These are phyloP conservation scores for Talinum fruticosum DNA, from an alignment of 148 eudicot genomes.

Conservation along the genomic window DNA sequence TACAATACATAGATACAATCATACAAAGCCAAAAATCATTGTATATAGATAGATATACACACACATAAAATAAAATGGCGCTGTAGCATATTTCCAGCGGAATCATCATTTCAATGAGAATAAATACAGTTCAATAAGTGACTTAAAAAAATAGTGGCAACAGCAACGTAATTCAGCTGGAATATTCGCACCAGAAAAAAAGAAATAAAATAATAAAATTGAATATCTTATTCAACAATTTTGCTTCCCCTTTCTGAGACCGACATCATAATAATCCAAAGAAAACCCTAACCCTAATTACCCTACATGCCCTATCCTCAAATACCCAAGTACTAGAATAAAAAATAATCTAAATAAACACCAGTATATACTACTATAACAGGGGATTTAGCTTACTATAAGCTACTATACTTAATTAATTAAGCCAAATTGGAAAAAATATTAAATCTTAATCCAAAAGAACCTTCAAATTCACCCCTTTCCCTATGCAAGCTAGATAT, in stretches of 20 bases:
- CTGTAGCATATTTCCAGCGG: not conserved
- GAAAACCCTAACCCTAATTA: constrained; percentile 30
- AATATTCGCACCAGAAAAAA: not conserved
- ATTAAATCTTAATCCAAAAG: not conserved
- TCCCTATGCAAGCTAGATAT: not conserved
- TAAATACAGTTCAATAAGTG: not conserved
- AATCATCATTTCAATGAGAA: not conserved
- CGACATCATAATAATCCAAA: constrained; percentile 6
- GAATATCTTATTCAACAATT: constrained; percentile 20
- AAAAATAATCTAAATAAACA: constrained; percentile 11
- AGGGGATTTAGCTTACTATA: not conserved
- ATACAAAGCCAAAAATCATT: too few relatives aligned
- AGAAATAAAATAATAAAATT: constrained; percentile 5
- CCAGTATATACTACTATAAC: constrained; percentile 11
- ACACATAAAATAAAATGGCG: too few relatives aligned
- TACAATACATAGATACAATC: too few relatives aligned
- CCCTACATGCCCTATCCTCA: not conserved
- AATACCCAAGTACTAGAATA: constrained; percentile 15
- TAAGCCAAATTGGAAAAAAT: not conserved
- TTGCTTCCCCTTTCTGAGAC: constrained; percentile 19
- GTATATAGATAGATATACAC: too few relatives aligned
- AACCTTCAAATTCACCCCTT: not conserved
- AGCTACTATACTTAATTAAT: not conserved
- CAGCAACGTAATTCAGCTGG: not conserved
- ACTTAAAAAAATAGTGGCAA: not conserved